These are phyloP conservation scores for Euphorbia schlechtendalii DNA, from an alignment of 441 rosid genomes.

Conservation along the genomic window DNA sequence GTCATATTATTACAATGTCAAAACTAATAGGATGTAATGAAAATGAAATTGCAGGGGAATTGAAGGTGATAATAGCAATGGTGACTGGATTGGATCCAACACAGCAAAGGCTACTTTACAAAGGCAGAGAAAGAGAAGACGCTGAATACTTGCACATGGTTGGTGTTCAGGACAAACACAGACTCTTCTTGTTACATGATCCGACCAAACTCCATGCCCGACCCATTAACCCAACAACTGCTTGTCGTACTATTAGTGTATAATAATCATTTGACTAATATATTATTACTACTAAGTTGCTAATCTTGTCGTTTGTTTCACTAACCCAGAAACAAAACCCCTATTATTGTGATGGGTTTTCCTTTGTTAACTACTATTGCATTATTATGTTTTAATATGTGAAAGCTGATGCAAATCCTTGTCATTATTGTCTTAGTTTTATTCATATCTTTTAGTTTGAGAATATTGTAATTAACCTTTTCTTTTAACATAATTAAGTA, in stretches of 20 bases:
- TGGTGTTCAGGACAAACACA: constrained; percentile 81
- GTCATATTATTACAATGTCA: no score
- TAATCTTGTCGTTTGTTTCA: neutral
- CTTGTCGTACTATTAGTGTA: constrained; percentile 49
- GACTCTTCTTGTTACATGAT: constrained; percentile 68
- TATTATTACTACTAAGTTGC: neutral
- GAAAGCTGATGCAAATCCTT: constrained; percentile 25
- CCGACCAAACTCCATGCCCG: constrained; percentile 37
- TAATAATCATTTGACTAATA: neutral
- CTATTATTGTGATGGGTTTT: constrained; percentile 1
- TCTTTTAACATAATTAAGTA: neutral
- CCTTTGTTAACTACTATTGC: neutral
- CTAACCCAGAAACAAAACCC: constrained; percentile 6
- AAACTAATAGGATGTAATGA: neutral
- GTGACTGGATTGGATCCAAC: constrained; percentile 61
- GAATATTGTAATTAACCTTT: neutral
- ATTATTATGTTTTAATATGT: constrained; percentile 16
- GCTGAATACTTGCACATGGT: constrained; percentile 79
- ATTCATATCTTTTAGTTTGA: constrained; percentile 8
- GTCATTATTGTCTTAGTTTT: constrained; percentile 24
- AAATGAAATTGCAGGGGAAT: constrained; percentile 39
- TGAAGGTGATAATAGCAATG: constrained; percentile 62
- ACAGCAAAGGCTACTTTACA: constrained; percentile 75
- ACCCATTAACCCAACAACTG: constrained; percentile 9
- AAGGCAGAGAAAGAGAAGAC: constrained; percentile 81